A percentile compares a stretch with the other conserved stretches of the same genome.
Conservation (phyloP, 2,329 filamentous ascomycete species). For the Aspergillus sp. region DNA sequence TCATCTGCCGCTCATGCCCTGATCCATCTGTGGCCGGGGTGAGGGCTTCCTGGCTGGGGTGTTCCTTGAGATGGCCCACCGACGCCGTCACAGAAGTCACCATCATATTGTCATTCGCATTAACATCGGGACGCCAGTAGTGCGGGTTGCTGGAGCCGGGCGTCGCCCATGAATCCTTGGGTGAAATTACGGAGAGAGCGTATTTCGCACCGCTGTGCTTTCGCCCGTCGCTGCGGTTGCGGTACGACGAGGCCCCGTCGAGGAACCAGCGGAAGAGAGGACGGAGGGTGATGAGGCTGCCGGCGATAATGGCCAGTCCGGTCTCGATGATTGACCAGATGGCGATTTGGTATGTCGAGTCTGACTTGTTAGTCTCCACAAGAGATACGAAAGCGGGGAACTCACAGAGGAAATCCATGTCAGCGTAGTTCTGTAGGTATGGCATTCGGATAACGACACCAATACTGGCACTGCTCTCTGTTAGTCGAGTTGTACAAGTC, state of each 20-base stretch:
- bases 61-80: too few relatives aligned
- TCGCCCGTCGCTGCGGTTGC: background rate
- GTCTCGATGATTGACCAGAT: constrained; percentile 38
- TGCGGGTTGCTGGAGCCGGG: background rate
- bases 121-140: constrained; percentile 8
- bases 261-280: constrained; percentile 41
- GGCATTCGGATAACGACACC: constrained; percentile 26
- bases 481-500: background rate
- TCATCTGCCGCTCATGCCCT: too few relatives aligned
- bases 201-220: background rate
- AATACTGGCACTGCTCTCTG: constrained; percentile 21
- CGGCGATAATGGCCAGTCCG: constrained; percentile 39
- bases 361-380: constrained; percentile 21
- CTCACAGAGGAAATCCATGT: constrained; percentile 27
- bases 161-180: background rate
- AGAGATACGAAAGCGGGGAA: too few relatives aligned
- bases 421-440: constrained; percentile 18
- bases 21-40: too few relatives aligned
- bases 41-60: too few relatives aligned
- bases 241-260: constrained; percentile 1
- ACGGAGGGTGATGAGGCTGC: constrained; percentile 39
- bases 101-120: background rate
- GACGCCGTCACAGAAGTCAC: background rate
- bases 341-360: constrained; percentile 46
- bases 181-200: background rate